Percentiles rank a stretch among this genome's conserved stretches.
phyloP scores from a whole-genome alignment of 2,329 filamentous ascomycete genomes.

The Leptodontidium sp. region DNA sequence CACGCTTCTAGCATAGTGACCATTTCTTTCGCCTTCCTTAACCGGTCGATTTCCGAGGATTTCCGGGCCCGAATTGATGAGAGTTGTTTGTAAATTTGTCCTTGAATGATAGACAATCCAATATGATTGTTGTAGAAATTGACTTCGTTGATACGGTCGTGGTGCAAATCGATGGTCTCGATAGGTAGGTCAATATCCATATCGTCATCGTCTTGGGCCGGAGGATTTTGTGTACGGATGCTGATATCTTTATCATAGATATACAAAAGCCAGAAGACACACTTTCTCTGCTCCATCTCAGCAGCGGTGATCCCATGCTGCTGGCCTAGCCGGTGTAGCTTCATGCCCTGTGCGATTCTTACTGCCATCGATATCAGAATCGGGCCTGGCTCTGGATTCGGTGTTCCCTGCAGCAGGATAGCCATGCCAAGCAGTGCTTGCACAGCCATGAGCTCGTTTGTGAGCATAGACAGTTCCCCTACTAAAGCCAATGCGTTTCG shows the following conservation, averaged over 20 bases:
- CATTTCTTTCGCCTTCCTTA: slow-evolving; percentile 39
- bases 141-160: slow-evolving; percentile 27
- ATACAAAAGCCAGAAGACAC: slow-evolving; percentile 72
- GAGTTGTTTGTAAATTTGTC: slow-evolving; percentile 38
- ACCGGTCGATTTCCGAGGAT: slow-evolving; percentile 34
- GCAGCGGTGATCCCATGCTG: slow-evolving; percentile 15
- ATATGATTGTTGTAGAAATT: slow-evolving; percentile 37
- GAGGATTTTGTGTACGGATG: slow-evolving; percentile 65
- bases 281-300: slow-evolving; percentile 52
- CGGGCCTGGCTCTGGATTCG: slow-evolving; percentile 35
- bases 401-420: slow-evolving; percentile 40
- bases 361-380: slow-evolving; percentile 38
- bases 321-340: slow-evolving; percentile 35
- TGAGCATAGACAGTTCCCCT: slow-evolving; percentile 24
- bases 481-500: slow-evolving; percentile 33
- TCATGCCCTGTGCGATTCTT: slow-evolving; percentile 38
- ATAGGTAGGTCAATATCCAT: slow-evolving; percentile 42
- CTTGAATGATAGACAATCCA: slow-evolving; percentile 38
- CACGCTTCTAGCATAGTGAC: slow-evolving; percentile 40
- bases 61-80: slow-evolving; percentile 37
- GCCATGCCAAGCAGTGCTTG: slow-evolving; percentile 44
- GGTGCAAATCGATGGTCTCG: slow-evolving; percentile 29
- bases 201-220: slow-evolving; percentile 70
- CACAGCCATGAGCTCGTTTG: slow-evolving; percentile 31
- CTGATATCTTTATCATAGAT: slow-evolving; percentile 71